Evolutionary conservation across 2,329 filamentous ascomycete species (phyloP).

Genomic region (Xylaria multiplex): DNA sequence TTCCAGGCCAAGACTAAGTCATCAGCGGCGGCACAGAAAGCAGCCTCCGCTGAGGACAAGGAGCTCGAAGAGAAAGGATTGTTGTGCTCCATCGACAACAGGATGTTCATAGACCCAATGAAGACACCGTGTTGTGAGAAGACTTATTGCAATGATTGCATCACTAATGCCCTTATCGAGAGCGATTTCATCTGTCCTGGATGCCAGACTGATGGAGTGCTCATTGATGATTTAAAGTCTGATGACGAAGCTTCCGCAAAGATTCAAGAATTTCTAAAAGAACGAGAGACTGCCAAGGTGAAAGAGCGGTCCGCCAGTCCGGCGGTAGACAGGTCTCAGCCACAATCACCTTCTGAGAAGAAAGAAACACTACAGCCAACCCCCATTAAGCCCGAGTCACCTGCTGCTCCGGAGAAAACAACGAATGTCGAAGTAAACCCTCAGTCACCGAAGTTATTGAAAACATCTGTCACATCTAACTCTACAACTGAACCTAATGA

Average conservation of each 20-base stretch:
- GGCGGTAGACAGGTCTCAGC: constrained; percentile 49
- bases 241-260: constrained; percentile 83
- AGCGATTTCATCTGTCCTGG: constrained; percentile 96
- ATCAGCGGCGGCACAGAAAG: constrained; percentile 83
- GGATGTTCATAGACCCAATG: constrained; percentile 97
- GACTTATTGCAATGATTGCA: constrained; percentile 99
- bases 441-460: constrained; percentile 40
- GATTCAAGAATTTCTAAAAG: constrained; percentile 77
- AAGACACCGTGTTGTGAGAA: constrained; percentile 98
- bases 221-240: constrained; percentile 88
- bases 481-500: constrained; percentile 41
- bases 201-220: constrained; percentile 88
- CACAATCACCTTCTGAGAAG: constrained; percentile 41
- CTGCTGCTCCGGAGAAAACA: constrained; percentile 44
- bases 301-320: constrained; percentile 62
- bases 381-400: constrained; percentile 47
- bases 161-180: constrained; percentile 98
- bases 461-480: constrained; percentile 42
- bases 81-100: constrained; percentile 95
- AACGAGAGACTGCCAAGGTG: constrained; percentile 61
- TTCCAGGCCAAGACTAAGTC: constrained; percentile 95
- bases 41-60: constrained; percentile 80
- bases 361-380: constrained; percentile 52
- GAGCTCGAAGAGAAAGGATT: constrained; percentile 88
- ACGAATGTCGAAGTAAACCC: constrained; percentile 48